phyloP scores from a whole-genome alignment of 176 grass and related monocot species.

The Aegilops speltoides region DNA sequence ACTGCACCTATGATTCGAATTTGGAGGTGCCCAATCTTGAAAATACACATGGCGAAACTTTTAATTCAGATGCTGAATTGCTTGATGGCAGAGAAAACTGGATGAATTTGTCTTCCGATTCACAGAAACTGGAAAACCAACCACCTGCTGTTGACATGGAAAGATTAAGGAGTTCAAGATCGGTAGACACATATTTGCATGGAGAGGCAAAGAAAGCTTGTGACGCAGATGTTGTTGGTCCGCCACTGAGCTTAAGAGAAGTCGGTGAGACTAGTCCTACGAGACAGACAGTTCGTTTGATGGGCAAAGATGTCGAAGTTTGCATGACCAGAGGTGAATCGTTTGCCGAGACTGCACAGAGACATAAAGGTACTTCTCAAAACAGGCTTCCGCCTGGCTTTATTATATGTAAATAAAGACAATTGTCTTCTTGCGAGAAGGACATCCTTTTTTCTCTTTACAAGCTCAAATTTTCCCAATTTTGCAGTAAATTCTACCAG shows the following conservation, averaged over 20 bases:
- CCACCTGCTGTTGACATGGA: slow-evolving; percentile 13
- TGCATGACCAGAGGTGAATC: slow-evolving; percentile 18
- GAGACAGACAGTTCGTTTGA: slow-evolving; percentile 51
- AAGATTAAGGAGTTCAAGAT: neutral
- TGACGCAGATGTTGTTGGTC: neutral
- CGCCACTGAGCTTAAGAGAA: slow-evolving; percentile 26
- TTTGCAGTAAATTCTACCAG: slow-evolving; percentile 26
- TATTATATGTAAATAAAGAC: neutral
- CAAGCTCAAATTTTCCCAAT: slow-evolving; percentile 28
- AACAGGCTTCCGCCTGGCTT: no score
- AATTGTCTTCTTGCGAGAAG: slow-evolving; percentile 34
- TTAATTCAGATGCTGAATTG: slow-evolving; percentile 2
- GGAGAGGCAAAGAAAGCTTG: neutral
- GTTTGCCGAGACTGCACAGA: slow-evolving; percentile 17
- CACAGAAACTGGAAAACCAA: neutral
- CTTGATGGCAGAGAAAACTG: slow-evolving; percentile 16
- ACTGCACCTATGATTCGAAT: neutral
- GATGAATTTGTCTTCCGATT: slow-evolving; percentile 5
- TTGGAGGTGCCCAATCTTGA: slow-evolving; percentile 23
- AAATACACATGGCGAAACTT: neutral
- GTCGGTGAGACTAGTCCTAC: slow-evolving; percentile 11
- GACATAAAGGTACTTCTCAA: neutral
- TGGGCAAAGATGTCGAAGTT: slow-evolving; percentile 60
- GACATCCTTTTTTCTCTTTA: slow-evolving; percentile 41
- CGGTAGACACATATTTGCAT: neutral